phyloP scores from a whole-genome alignment of 1,139 yeast species.

The Magnusiomyces sp. region DNA sequence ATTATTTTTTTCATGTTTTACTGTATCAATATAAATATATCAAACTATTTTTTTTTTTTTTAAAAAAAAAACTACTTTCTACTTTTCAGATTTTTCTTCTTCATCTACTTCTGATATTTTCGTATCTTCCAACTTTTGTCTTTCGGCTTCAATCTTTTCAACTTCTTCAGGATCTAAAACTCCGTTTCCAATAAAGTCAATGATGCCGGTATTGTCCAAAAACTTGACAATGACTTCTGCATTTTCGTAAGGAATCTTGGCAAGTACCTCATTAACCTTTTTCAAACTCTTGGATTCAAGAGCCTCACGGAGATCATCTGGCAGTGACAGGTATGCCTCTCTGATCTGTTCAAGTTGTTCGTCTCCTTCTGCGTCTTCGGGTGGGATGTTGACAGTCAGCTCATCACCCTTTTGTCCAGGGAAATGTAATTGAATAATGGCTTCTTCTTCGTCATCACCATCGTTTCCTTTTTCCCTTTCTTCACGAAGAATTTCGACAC shows the following conservation, averaged over 20 bases:
- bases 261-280: constrained; percentile 76
- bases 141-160: background rate
- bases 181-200: constrained; percentile 60
- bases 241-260: constrained; percentile 61
- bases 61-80: too few species aligned
- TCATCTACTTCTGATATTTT: background rate
- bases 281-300: constrained; percentile 64
- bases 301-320: constrained; percentile 63
- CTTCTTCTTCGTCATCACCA: constrained; percentile 36
- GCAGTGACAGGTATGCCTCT: constrained; percentile 33
- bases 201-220: constrained; percentile 74
- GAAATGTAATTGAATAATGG: constrained; percentile 44
- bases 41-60: background rate
- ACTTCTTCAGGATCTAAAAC: constrained; percentile 59
- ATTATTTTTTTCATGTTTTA: background rate
- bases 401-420: constrained; percentile 85
- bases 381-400: constrained; percentile 66
- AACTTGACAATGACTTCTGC: constrained; percentile 72
- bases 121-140: background rate
- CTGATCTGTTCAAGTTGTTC: constrained; percentile 43
- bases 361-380: constrained; percentile 35
- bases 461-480: constrained; percentile 42
- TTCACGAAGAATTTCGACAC: constrained; percentile 64
- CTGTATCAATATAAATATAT: background rate
- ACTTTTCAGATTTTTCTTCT: too few species aligned